These are phyloP conservation scores for Puccinia brachypodii DNA, from an alignment of 1,284 basidiomycete genomes.

Conservation along the genomic window DNA sequence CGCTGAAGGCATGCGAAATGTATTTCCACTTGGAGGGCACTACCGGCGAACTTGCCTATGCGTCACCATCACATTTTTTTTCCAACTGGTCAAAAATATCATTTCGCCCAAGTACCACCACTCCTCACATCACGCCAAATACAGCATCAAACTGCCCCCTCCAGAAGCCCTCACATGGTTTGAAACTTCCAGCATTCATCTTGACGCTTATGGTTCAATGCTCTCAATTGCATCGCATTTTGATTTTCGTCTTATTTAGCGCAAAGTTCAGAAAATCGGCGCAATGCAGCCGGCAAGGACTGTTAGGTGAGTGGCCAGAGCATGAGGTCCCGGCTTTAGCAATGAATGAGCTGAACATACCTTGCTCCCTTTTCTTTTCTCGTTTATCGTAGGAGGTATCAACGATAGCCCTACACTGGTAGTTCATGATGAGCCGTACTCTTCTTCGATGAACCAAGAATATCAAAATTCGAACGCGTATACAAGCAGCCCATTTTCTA, in stretches of 20 bases:
- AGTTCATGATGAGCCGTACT: background rate
- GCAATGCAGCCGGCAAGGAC: background rate
- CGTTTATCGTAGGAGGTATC: background rate
- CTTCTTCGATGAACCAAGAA: background rate
- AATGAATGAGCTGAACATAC: background rate
- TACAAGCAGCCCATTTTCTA: background rate
- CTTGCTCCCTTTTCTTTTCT: background rate
- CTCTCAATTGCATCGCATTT: background rate
- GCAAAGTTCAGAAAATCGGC: background rate
- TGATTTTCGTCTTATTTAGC: background rate
- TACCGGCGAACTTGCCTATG: background rate
- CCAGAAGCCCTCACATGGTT: background rate
- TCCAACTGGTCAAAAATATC: no score
- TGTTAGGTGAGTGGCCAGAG: background rate
- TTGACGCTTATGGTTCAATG: constrained; percentile 16
- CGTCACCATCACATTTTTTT: background rate
- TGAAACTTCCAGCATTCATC: background rate
- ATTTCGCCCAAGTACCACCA: background rate
- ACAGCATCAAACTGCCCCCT: background rate
- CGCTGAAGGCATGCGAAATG: background rate
- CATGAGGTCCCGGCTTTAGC: background rate
- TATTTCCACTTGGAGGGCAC: background rate
- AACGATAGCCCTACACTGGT: background rate
- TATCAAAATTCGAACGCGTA: background rate
- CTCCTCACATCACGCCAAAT: no score